Percentiles rank a stretch among this genome's conserved stretches.
Evolutionary conservation across 257 asterid genomes (phyloP).

Genomic region (Linaria vulgaris): DNA sequence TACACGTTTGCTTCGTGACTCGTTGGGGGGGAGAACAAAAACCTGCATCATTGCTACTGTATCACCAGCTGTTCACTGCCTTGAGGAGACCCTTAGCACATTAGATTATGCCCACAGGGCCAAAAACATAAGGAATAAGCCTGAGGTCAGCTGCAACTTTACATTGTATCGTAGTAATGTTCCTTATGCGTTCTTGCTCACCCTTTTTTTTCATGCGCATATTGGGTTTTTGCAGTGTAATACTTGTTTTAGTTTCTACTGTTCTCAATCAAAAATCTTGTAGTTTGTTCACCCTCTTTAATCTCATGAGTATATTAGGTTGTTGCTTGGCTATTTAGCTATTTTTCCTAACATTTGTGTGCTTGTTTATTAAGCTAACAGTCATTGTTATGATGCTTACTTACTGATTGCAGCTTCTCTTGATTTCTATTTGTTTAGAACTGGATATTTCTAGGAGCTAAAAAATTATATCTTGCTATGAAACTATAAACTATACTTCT

Average conservation of each 20-base stretch:
- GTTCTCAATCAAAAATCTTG: too few relatives aligned
- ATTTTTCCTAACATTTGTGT: too few relatives aligned
- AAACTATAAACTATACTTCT: not conserved
- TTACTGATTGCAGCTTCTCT: not conserved
- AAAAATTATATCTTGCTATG: too few relatives aligned
- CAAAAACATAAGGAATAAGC: constrained; percentile 84
- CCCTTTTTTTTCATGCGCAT: too few relatives aligned
- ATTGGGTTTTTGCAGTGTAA: too few relatives aligned
- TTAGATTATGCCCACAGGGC: constrained; percentile 92
- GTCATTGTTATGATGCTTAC: not conserved
- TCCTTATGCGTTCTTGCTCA: not conserved
- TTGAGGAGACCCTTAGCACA: constrained; percentile 92
- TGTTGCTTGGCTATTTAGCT: constrained; percentile 5
- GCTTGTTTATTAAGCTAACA: not conserved
- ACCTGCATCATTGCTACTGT: constrained; percentile 90
- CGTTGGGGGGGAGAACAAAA: constrained; percentile 89
- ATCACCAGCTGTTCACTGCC: constrained; percentile 91
- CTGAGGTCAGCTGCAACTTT: constrained; percentile 56
- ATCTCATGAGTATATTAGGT: not conserved
- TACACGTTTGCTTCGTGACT: constrained; percentile 83
- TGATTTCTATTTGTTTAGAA: not conserved
- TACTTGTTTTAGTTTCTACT: too few relatives aligned
- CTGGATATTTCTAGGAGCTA: not conserved
- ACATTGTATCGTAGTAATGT: not conserved
- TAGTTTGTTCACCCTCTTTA: not conserved